Evolutionary conservation across 1,139 yeast species (phyloP).

Genomic region (Suhomyces taliae): DNA sequence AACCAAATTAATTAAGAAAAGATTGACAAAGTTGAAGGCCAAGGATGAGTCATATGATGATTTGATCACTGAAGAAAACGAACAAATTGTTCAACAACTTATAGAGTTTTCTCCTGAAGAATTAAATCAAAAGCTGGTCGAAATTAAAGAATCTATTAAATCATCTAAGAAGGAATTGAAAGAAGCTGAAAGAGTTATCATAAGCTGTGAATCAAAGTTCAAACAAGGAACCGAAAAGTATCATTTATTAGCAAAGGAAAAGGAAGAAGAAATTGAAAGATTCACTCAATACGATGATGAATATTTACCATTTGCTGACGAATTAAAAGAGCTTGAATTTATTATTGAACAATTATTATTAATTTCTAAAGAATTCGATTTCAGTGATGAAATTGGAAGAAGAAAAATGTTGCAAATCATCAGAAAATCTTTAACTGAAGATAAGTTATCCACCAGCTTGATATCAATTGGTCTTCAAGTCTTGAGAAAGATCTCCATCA

Average conservation of each 20-base stretch:
- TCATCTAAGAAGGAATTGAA: constrained; percentile 13
- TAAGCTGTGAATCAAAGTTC: constrained; percentile 15
- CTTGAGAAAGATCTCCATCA: constrained; percentile 68
- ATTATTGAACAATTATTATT: constrained; percentile 71
- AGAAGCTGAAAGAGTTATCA: constrained; percentile 26
- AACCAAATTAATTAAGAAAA: constrained; percentile 11
- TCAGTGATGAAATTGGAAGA: constrained; percentile 89
- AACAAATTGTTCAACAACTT: constrained; percentile 15
- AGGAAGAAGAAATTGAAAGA: constrained; percentile 18
- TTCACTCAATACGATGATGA: constrained; percentile 20
- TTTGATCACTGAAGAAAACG: constrained; percentile 15
- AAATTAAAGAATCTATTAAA: constrained; percentile 12
- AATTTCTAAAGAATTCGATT: constrained; percentile 74
- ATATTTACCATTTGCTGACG: constrained; percentile 30
- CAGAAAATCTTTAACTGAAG: constrained; percentile 59
- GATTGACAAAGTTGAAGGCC: constrained; percentile 11
- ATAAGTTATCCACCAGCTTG: constrained; percentile 53
- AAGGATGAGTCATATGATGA: constrained; percentile 14
- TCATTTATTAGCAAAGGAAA: constrained; percentile 12
- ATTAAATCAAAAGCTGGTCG: constrained; percentile 12
- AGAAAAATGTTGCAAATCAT: constrained; percentile 74
- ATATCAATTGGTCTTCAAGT: constrained; percentile 63
- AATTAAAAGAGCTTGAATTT: constrained; percentile 64
- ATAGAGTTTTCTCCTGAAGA: constrained; percentile 15
- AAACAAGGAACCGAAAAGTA: constrained; percentile 21